A percentile compares a stretch with the other conserved stretches of the same genome.
These are phyloP conservation scores for Pedinophyceae sp. DNA, from an alignment of 139 green algal species.

Conservation along the genomic window DNA sequence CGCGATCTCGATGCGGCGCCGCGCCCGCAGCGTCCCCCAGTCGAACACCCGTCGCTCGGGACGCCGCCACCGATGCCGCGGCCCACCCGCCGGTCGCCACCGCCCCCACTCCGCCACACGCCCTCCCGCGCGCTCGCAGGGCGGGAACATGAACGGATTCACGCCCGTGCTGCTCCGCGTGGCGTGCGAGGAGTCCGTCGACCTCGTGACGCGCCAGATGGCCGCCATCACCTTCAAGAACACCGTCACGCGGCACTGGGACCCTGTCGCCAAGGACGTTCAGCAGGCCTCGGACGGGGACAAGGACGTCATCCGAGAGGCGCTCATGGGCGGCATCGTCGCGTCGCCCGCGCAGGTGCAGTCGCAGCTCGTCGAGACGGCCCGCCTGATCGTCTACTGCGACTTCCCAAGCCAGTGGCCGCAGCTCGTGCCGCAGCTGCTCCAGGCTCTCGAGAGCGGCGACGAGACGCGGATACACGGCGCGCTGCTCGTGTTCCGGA, in stretches of 20 bases:
- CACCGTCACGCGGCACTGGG: constrained; percentile 64
- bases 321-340: not conserved
- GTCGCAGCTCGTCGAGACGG: constrained; percentile 68
- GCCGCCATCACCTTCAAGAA: constrained; percentile 93
- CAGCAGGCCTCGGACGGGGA: not conserved
- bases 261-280: constrained; percentile 14
- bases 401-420: constrained; percentile 85
- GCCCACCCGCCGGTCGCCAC: too few species aligned
- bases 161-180: too few species aligned
- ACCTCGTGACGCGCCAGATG: constrained; percentile 59
- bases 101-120: too few species aligned
- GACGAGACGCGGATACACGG: constrained; percentile 61
- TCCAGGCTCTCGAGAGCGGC: constrained; percentile 11
- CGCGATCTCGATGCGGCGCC: too few species aligned
- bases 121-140: too few species aligned
- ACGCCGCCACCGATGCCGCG: too few species aligned
- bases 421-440: constrained; percentile 39
- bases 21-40: too few species aligned
- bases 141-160: too few species aligned
- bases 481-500: constrained; percentile 56
- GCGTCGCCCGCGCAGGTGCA: constrained; percentile 32
- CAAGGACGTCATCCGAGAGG: not conserved
- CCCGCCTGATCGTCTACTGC: constrained; percentile 54
- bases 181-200: constrained; percentile 44
- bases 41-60: too few species aligned